Evolutionary conservation across 2,329 filamentous ascomycete genomes (phyloP), one percentile per base, ranked within the genome.

Genomic region (Diaporthe sp.): DNA sequence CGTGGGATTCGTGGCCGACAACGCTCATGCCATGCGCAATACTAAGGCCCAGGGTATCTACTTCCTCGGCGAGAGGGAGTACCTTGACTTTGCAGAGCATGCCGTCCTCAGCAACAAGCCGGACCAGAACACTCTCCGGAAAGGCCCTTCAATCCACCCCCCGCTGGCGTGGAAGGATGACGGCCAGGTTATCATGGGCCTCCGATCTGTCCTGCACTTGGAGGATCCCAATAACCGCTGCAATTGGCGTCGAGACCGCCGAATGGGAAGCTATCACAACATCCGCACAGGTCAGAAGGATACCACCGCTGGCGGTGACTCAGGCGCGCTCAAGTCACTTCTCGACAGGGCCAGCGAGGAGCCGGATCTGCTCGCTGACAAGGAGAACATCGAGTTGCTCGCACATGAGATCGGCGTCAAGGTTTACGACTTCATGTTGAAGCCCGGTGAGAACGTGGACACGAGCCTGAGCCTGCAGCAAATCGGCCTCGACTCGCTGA

Each of bases 51-150:
- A 37, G 15, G 55, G 55, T 5, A 59, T 59, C 12, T 59, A 59
- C 32, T 59, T 59, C 55, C 55, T 59, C 55, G 32, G 55, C 55
- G 55, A 59, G 27, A 59, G 51, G 27, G 51, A 55, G 51, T 55
- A 55, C 51, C 51, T 55, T 27, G 51, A 55, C 7, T 55, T 32
- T 15, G 32, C 37, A 2, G 55, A 59, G 32, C 32, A 37, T 32
- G 37, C 55, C 22, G 13, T 59, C 32, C 22, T 37, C 2, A 59
- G 32, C 32, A 37, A 59, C 55, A 59, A 39, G 2, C 32, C 32
- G 19, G 32, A 39, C 22, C 55, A 17, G 32, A 1, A 17, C 10
- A 5, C 32, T 22, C 12, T 12, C 32, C 12, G 4, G 10, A 25
- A 12, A 15, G 32, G 32, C 4, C 55, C 55, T 5, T 59, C 32